Evolutionary conservation across 75 land plant genomes (phyloP), one percentile per base, ranked within the genome.

Genomic region (Sequoia sempervirens): DNA sequence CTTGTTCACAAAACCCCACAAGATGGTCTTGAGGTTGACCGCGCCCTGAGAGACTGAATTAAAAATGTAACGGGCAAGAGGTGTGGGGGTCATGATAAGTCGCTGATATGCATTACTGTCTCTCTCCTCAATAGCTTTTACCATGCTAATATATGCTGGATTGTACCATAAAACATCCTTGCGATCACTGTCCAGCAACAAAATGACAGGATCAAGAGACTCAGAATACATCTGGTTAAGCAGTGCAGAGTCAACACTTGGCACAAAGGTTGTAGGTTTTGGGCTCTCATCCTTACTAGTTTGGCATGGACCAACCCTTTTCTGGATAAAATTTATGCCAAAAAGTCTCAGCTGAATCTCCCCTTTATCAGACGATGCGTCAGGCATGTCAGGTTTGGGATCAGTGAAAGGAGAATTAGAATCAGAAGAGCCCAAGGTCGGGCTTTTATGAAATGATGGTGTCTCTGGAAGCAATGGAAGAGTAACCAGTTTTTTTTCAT

Each of bases 1-100:
- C 20, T 89, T 89, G 47, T 87, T 84, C 72, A 84, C 32, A 26
- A 89, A 89, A 40, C 87, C 90, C 91, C 91, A 89, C 6, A 89
- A 82, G 6, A 85, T 32, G 20, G 87, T 87, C 28, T 46, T 83
- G 40, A 73, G 78, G 50, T 83, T 36, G 34, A 10, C 66, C 80
- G 1, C 23, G 80, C 41, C 50, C 46, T 4, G 45, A 23, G 2
- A 23, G 8, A 15, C 20, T 12, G 76, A 17, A 20, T 41, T 43
- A 13, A 5, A 76, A 8, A 26, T 43, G 47, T 17, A 76, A 76
- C 46, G 26, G 30, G 79, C 47, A 76, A 40, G 28, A 40, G 79
- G 79, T 23, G 46, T 41, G 79, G 79, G 46, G 38, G 2, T 41
- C 13, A 76, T 43, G 79, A 5, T 26, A 76, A 36, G 47, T 40